Evolutionary conservation across 805 yeast species (phyloP), one percentile per base, ranked within the genome.

Genomic region (Pichia pseudocactophila): DNA sequence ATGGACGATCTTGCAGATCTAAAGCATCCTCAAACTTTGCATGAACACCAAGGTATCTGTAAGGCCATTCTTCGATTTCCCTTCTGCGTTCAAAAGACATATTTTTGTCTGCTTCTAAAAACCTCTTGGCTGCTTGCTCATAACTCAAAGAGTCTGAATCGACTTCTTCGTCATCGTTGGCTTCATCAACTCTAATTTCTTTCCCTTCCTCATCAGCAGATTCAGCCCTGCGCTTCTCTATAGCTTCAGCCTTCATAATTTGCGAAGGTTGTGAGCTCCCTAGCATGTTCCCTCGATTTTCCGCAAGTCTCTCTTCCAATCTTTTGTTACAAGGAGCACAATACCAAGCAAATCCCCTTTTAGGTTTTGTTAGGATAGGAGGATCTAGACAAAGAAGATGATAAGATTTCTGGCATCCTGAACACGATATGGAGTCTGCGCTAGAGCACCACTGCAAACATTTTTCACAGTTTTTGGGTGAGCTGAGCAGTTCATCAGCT

Each of bases 351-450:
- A 86, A 83, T 1, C 95, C 96, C 44, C 94, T 65, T 35, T 84
- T 79, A 1, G 96, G 96, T 54, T 84, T 84, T 48, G 75, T 74
- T 40, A 74, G 58, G 32, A 87, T 61, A 1, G 96, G 96, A 1
- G 96, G 96, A 46, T 82, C 85, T 37, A 88, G 71, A 55, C 97
- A 89, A 30, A 77, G 67, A 76, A 88, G 74, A 63, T 89, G 97
- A 50, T 78, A 86, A 45, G 68, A 68, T 15, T 72, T 69, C 11
- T 69, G 68, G 59, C 97, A 89, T 40, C 72, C 80, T n/a, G 83
- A 82, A 63, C 97, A 89, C 48, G 70, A 73, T 7, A 89, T 78
- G 1, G 89, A 77, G 51, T 85, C 92, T 13, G 72, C 65, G 0
- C 80, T 62, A 3, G 79, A 70, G 49, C 95, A 82, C 96, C 97